These are phyloP conservation scores for Euphorbia tirucalli DNA, from an alignment of 345 rosid genomes.

Conservation along the genomic window DNA sequence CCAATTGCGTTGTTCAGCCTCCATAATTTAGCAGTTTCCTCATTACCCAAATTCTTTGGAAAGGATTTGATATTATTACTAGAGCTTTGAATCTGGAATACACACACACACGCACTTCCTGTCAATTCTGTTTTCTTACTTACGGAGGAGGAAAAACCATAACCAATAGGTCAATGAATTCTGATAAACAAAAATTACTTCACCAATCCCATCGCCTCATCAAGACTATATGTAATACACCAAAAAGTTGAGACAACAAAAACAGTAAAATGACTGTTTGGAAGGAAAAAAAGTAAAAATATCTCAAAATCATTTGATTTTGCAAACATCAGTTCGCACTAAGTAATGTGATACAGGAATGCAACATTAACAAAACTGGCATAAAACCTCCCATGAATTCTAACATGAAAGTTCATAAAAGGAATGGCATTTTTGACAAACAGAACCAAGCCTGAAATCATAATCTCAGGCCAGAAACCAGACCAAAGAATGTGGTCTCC, in stretches of 20 bases:
- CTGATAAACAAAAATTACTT: neutral
- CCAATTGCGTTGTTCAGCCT: neutral
- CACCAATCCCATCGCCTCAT: neutral
- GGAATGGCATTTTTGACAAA: neutral
- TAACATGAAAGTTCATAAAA: neutral
- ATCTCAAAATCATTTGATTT: neutral
- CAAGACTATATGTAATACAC: neutral
- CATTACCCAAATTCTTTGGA: neutral
- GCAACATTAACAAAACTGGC: neutral
- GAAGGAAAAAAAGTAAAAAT: neutral
- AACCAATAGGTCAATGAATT: neutral
- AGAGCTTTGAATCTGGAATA: neutral
- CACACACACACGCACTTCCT: neutral
- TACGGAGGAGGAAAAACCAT: neutral
- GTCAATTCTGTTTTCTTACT: neutral
- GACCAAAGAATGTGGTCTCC: neutral
- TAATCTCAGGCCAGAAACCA: conserved; percentile 2
- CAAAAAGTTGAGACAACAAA: neutral
- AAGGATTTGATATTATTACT: no score
- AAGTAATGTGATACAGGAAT: neutral
- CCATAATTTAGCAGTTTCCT: neutral
- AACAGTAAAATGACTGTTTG: neutral
- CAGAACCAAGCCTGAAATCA: neutral
- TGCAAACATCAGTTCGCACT: conserved; percentile 4
- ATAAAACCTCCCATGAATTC: neutral